phyloP scores from a whole-genome alignment of 192 early-diverging fungal species.

The Paraglomus occultum region DNA sequence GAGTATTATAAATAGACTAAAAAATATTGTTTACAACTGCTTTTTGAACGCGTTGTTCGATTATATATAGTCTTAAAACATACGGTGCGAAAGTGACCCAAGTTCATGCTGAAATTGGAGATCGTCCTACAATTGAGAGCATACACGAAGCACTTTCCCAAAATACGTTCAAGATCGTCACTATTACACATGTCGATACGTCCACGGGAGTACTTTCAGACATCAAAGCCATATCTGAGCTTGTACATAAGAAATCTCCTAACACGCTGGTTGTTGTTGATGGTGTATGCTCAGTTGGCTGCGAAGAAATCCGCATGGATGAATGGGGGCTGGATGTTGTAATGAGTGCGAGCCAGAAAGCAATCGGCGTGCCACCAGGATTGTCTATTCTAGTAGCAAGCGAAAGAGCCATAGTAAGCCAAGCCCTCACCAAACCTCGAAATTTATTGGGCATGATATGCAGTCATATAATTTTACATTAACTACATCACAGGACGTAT shows the following conservation, averaged over 20 bases:
- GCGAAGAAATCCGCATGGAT: slow-evolving; percentile 90
- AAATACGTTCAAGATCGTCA: slow-evolving; percentile 81
- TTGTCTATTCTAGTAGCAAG: slow-evolving; percentile 85
- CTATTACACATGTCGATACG: slow-evolving; percentile 95
- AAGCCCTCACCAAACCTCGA: no score
- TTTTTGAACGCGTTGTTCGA: not conserved
- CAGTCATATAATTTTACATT: no score
- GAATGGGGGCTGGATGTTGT: slow-evolving; percentile 91
- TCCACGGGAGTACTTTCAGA: slow-evolving; percentile 91
- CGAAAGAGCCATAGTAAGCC: slow-evolving; percentile 61
- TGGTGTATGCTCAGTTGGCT: slow-evolving; percentile 94
- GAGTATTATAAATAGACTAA: slow-evolving; percentile 25
- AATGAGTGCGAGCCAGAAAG: slow-evolving; percentile 94
- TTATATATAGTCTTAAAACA: slow-evolving; percentile 59
- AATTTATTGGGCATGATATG: no score
- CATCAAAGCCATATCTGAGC: slow-evolving; percentile 68
- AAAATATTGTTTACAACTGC: not conserved
- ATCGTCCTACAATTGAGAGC: slow-evolving; percentile 63
- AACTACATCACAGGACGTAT: slow-evolving; percentile 41
- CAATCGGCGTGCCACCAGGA: slow-evolving; percentile 91
- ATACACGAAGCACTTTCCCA: slow-evolving; percentile 63
- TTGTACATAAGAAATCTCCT: slow-evolving; percentile 76
- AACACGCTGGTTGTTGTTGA: slow-evolving; percentile 89
- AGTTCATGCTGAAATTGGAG: slow-evolving; percentile 69
- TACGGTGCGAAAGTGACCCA: slow-evolving; percentile 88